A percentile compares a stretch with the other conserved stretches of the same genome.
Conservation (phyloP, 2,329 filamentous ascomycete species). For the Hypoxylon sp. region DNA sequence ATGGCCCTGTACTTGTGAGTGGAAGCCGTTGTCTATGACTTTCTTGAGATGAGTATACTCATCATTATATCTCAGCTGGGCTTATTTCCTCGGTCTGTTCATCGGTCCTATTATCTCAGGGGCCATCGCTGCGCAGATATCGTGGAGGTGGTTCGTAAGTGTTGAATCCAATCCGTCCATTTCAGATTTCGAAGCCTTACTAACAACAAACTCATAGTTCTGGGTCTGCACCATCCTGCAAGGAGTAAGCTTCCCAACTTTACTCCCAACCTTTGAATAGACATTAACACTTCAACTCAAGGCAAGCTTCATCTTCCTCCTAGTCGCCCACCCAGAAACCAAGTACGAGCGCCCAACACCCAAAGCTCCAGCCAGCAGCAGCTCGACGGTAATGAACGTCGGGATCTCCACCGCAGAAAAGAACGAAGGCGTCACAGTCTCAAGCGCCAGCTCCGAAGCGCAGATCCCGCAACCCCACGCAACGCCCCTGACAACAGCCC, state of each 20-base stretch:
- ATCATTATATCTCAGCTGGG: constrained; percentile 43
- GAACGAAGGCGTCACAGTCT: constrained; percentile 10
- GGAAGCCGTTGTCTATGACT: neutral
- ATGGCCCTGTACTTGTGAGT: constrained; percentile 53
- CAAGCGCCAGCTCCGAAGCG: constrained; percentile 23
- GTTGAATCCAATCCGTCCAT: neutral
- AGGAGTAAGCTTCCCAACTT: constrained; percentile 37
- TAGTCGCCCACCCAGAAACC: constrained; percentile 52
- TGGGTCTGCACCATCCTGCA: constrained; percentile 55
- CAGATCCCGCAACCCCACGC: constrained; percentile 37
- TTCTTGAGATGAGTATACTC: neutral
- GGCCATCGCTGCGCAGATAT: constrained; percentile 50
- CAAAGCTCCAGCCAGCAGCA: neutral
- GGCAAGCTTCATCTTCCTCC: constrained; percentile 50
- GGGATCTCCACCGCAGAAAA: constrained; percentile 9
- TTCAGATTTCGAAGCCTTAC: neutral
- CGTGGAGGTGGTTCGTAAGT: constrained; percentile 55
- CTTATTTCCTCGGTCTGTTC: constrained; percentile 55
- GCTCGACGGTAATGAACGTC: constrained; percentile 5
- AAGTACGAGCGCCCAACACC: constrained; percentile 49
- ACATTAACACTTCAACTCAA: constrained; percentile 27
- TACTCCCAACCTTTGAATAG: neutral
- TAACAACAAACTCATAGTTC: constrained; percentile 43
- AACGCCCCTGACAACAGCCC: constrained; percentile 15
- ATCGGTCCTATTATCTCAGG: constrained; percentile 56